Conservation (phyloP, 352 stramenopile species). For the Globisporangium cylindrosporum region DNA sequence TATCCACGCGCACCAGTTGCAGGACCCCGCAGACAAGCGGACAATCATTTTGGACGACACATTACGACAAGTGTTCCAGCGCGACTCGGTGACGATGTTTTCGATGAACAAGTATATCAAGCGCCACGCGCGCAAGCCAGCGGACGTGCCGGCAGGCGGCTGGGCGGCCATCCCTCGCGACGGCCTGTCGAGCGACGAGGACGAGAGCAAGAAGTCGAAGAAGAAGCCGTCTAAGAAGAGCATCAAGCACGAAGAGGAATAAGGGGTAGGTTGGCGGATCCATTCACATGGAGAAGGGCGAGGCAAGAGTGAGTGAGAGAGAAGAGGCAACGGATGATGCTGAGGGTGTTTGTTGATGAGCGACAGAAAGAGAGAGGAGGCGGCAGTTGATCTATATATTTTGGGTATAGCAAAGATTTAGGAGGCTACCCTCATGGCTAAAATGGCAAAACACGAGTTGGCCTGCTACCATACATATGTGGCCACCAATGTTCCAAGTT, state of each 20-base stretch:
- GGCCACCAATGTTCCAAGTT: neutral
- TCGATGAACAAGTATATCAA: slow-evolving; percentile 91
- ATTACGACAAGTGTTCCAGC: slow-evolving; percentile 81
- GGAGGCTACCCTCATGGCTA: neutral
- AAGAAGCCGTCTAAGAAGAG: slow-evolving; percentile 20
- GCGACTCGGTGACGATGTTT: slow-evolving; percentile 87
- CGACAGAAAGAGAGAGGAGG: neutral
- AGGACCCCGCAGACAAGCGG: slow-evolving; percentile 93
- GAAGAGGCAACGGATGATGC: neutral
- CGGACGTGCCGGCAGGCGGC: slow-evolving; percentile 58
- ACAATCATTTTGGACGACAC: slow-evolving; percentile 91
- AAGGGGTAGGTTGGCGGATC: neutral
- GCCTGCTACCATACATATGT: no score
- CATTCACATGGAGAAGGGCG: neutral
- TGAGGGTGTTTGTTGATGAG: neutral
- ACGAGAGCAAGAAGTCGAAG: slow-evolving; percentile 47
- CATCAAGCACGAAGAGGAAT: slow-evolving; percentile 11
- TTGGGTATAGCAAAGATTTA: neutral
- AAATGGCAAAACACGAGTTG: no score
- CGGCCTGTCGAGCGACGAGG: slow-evolving; percentile 77
- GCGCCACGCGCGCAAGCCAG: slow-evolving; percentile 71
- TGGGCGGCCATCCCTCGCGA: slow-evolving; percentile 74
- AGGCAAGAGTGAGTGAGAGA: neutral
- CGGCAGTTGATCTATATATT: neutral
- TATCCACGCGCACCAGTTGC: slow-evolving; percentile 93